These are phyloP conservation scores for Tuber magnatum DNA, from an alignment of 495 filamentous ascomycete genomes.

Conservation along the genomic window DNA sequence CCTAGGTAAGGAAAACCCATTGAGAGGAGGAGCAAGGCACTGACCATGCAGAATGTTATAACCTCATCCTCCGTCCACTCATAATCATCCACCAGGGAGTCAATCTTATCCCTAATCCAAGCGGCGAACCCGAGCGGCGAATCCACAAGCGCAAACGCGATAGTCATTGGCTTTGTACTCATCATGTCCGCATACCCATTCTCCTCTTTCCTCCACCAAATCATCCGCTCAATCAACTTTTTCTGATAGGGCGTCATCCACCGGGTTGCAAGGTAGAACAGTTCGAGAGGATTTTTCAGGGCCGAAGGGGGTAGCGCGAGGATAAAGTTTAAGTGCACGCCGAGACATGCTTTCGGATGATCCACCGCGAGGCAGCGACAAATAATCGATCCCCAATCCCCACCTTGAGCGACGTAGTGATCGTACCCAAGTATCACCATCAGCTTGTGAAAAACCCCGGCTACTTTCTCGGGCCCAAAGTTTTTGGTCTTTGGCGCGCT, in stretches of 20 bases:
- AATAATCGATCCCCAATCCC: slow-evolving; percentile 62
- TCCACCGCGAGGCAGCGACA: slow-evolving; percentile 52
- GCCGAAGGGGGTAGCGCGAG: slow-evolving; percentile 40
- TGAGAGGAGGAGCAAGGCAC: slow-evolving; percentile 52
- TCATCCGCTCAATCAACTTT: slow-evolving; percentile 12
- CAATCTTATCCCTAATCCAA: slow-evolving; percentile 66
- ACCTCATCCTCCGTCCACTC: slow-evolving; percentile 63
- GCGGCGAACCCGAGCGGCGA: slow-evolving; percentile 56
- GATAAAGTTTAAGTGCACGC: slow-evolving; percentile 60
- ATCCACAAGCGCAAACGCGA: slow-evolving; percentile 53
- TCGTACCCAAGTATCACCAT: slow-evolving; percentile 63
- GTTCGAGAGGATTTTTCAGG: slow-evolving; percentile 18
- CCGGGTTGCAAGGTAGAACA: slow-evolving; percentile 16
- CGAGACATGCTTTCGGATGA: slow-evolving; percentile 53
- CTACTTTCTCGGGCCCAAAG: slow-evolving; percentile 56
- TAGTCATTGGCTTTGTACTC: slow-evolving; percentile 57
- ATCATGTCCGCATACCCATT: slow-evolving; percentile 18
- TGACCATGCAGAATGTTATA: slow-evolving; percentile 59
- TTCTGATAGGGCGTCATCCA: slow-evolving; percentile 42
- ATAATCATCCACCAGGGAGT: slow-evolving; percentile 60
- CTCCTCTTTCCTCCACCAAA: slow-evolving; percentile 22
- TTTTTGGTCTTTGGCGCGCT: slow-evolving; percentile 50
- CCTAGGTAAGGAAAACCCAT: not conserved
- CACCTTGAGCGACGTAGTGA: slow-evolving; percentile 59
- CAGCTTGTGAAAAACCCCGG: slow-evolving; percentile 54